phyloP scores from a whole-genome alignment of 495 filamentous ascomycete species.

The Amniculicola lignicola region DNA sequence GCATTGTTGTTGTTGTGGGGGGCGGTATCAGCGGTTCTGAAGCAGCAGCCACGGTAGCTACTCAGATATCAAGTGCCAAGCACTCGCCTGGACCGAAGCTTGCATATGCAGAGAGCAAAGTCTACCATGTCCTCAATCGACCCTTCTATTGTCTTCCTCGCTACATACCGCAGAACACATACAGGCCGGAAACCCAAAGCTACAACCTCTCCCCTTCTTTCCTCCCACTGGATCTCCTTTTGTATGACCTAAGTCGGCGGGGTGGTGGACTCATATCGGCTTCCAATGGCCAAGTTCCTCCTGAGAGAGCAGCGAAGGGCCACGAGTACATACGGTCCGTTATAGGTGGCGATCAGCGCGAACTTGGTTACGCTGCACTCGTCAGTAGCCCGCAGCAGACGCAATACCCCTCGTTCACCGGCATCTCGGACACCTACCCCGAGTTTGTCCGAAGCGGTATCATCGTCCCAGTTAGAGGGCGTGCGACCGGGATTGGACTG shows the following conservation, averaged over 20 bases:
- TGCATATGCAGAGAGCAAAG: slow-evolving; percentile 41
- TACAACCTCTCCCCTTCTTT: slow-evolving; percentile 55
- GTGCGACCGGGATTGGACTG: slow-evolving; percentile 8
- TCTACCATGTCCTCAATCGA: slow-evolving; percentile 66
- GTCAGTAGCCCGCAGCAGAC: slow-evolving; percentile 38
- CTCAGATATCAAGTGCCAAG: slow-evolving; percentile 59
- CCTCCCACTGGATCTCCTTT: slow-evolving; percentile 69
- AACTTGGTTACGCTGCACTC: slow-evolving; percentile 47
- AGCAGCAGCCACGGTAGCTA: slow-evolving; percentile 67
- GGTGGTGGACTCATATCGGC: slow-evolving; percentile 55
- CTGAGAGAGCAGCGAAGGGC: slow-evolving; percentile 50
- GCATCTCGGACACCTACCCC: slow-evolving; percentile 66
- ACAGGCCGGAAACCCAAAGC: slow-evolving; percentile 38
- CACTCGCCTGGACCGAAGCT: slow-evolving; percentile 42
- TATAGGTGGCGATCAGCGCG: slow-evolving; percentile 62
- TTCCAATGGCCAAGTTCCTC: slow-evolving; percentile 55
- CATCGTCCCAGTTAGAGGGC: slow-evolving; percentile 54
- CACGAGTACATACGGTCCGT: slow-evolving; percentile 55
- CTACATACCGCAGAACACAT: slow-evolving; percentile 50
- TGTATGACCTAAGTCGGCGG: slow-evolving; percentile 67
- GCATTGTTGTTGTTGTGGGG: slow-evolving; percentile 75
- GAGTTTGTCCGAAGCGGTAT: slow-evolving; percentile 66
- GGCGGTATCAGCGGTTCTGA: slow-evolving; percentile 83
- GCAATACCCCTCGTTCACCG: slow-evolving; percentile 58
- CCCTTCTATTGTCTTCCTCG: slow-evolving; percentile 74